Conservation (phyloP, 805 yeast species). For the Hanseniaspora singularis region DNA sequence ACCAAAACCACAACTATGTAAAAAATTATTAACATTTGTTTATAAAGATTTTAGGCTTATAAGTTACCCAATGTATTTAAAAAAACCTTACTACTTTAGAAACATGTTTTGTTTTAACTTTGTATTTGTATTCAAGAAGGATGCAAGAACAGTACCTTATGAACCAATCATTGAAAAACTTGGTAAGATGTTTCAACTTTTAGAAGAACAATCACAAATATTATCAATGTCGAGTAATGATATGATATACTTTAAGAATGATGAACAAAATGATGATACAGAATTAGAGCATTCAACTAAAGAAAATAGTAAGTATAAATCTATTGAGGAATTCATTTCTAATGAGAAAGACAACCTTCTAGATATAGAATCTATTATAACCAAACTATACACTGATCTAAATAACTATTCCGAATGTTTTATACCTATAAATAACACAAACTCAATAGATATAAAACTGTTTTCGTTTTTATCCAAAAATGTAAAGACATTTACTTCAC, state of each 20-base stretch:
- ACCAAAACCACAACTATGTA: slow-evolving; percentile 86
- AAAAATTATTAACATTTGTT: slow-evolving; percentile 62
- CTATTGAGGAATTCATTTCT: not conserved
- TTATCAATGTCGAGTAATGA: slow-evolving; percentile 46
- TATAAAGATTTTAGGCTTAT: slow-evolving; percentile 58
- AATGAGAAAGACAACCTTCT: slow-evolving; percentile 8
- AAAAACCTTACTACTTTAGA: slow-evolving; percentile 64
- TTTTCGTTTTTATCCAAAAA: slow-evolving; percentile 51
- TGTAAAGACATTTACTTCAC: slow-evolving; percentile 64
- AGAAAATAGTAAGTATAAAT: slow-evolving; percentile 1
- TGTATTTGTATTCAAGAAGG: slow-evolving; percentile 79
- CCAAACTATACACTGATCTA: slow-evolving; percentile 85
- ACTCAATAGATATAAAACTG: slow-evolving; percentile 83
- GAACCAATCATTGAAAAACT: slow-evolving; percentile 74
- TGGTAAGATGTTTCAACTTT: slow-evolving; percentile 76
- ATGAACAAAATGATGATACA: slow-evolving; percentile 9
- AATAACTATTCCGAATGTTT: slow-evolving; percentile 93
- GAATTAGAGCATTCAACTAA: too few relatives aligned
- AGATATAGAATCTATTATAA: slow-evolving; percentile 48
- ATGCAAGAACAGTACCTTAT: slow-evolving; percentile 70
- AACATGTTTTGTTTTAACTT: slow-evolving; percentile 88
- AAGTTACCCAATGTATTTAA: slow-evolving; percentile 81
- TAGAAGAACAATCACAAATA: slow-evolving; percentile 79
- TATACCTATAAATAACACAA: slow-evolving; percentile 82
- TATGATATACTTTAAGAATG: slow-evolving; percentile 26